Conservation (phyloP, 108 stramenopile species). For the Bacterosira constricta region DNA sequence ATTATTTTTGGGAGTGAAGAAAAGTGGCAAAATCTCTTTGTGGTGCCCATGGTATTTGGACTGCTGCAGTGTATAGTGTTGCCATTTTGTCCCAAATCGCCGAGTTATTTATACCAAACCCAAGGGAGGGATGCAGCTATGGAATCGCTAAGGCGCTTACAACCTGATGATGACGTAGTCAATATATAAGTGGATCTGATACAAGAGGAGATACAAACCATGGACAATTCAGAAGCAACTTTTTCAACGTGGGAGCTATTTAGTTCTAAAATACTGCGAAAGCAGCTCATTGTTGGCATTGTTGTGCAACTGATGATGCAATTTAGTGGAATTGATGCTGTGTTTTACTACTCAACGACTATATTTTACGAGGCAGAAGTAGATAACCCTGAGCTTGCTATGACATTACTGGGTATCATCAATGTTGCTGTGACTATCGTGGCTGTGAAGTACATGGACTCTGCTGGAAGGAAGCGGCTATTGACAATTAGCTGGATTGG, state of each 20-base stretch:
- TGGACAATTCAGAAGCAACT: conserved; percentile 3
- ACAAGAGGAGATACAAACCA: conserved; percentile 10
- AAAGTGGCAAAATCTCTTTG: conserved; percentile 39
- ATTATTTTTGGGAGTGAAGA: conserved; percentile 30
- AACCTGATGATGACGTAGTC: conserved; percentile 7
- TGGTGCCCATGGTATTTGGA: conserved; percentile 27
- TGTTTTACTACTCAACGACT: conserved; percentile 39
- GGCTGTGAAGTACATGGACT: conserved; percentile 46
- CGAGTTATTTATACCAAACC: conserved; percentile 38
- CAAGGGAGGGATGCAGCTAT: conserved; percentile 30
- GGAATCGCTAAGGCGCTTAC: conserved; percentile 9
- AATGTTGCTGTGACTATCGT: conserved; percentile 41
- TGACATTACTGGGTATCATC: conserved; percentile 33
- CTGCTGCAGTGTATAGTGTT: conserved; percentile 19
- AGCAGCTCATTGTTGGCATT: conserved; percentile 46
- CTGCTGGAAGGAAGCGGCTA: conserved; percentile 31
- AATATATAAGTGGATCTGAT: conserved; percentile 37
- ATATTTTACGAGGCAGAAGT: conserved; percentile 43
- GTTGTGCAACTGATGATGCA: conserved; percentile 47
- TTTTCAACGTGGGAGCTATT: conserved; percentile 21
- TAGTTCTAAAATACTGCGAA: conserved; percentile 15
- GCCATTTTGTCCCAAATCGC: conserved; percentile 44
- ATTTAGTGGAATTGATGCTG: conserved; percentile 39
- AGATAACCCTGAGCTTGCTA: conserved; percentile 39
- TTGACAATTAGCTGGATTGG: conserved; percentile 36